These are phyloP conservation scores for Rhizopogon rudus DNA, from an alignment of 768 basidiomycete genomes.

Conservation along the genomic window DNA sequence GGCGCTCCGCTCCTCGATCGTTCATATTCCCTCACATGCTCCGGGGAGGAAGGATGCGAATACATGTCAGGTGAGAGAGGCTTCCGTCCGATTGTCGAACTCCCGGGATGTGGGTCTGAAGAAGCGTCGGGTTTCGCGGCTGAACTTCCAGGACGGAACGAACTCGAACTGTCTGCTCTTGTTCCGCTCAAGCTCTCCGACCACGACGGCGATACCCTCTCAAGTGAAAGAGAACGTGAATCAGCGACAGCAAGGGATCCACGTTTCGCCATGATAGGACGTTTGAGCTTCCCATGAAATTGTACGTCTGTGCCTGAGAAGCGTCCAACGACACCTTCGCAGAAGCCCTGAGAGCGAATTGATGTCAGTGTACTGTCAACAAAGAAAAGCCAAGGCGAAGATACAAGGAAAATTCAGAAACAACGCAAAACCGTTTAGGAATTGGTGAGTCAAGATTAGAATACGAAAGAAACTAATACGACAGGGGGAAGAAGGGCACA, in stretches of 20 bases:
- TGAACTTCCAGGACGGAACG: not conserved
- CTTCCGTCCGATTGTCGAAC: not conserved
- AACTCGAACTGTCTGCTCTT: not conserved
- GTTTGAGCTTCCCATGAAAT: constrained; percentile 74
- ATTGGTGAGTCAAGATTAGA: not conserved
- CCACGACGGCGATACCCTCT: not conserved
- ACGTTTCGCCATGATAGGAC: constrained; percentile 73
- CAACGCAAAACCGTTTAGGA: not conserved
- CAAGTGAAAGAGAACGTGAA: not conserved
- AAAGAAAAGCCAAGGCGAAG: not conserved
- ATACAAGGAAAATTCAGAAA: not conserved
- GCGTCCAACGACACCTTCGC: constrained; percentile 81
- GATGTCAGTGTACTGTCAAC: not conserved
- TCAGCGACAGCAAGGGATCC: constrained; percentile 14
- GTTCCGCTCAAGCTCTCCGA: not conserved
- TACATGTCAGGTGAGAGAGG: not conserved
- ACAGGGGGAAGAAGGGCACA: constrained; percentile 17
- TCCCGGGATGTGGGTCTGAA: not conserved
- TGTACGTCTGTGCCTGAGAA: constrained; percentile 61
- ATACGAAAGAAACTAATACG: not conserved
- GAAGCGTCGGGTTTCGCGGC: not conserved
- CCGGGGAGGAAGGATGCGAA: not conserved
- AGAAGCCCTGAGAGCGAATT: constrained; percentile 56
- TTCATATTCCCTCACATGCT: not conserved
- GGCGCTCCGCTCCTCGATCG: constrained; percentile 4